phyloP scores from a whole-genome alignment of 1,284 basidiomycete genomes.

The Meripilus lineatus region DNA sequence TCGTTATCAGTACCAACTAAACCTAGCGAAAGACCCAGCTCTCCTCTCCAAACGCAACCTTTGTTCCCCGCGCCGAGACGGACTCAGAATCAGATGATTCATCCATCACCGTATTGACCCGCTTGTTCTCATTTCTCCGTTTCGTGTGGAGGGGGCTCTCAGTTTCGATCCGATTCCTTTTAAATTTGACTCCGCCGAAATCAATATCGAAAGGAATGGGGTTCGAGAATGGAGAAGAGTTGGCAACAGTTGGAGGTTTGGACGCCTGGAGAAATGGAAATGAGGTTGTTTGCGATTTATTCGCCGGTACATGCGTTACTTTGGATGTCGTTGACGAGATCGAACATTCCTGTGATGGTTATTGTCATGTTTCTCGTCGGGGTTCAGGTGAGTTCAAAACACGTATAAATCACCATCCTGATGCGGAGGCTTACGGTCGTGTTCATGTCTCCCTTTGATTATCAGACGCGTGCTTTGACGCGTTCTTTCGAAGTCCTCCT shows the following conservation, averaged over 20 bases:
- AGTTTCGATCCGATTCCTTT: constrained; percentile 58
- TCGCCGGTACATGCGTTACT: constrained; percentile 70
- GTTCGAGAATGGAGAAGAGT: constrained; percentile 38
- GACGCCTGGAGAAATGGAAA: constrained; percentile 70
- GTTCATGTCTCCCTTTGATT: constrained; percentile 4
- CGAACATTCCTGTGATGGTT: constrained; percentile 71
- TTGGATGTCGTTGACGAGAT: constrained; percentile 64
- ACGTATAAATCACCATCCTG: not conserved
- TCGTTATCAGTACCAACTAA: constrained; percentile 61
- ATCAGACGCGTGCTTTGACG: constrained; percentile 46
- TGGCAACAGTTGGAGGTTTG: constrained; percentile 75
- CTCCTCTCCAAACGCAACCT: constrained; percentile 60
- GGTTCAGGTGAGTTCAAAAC: constrained; percentile 46
- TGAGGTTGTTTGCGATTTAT: constrained; percentile 66
- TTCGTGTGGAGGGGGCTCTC: constrained; percentile 46
- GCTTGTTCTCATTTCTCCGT: constrained; percentile 23
- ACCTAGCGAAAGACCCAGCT: constrained; percentile 55
- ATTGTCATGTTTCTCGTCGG: constrained; percentile 60
- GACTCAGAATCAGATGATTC: constrained; percentile 39
- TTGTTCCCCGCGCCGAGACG: constrained; percentile 40
- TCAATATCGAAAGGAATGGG: too few relatives aligned
- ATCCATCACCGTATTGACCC: constrained; percentile 31
- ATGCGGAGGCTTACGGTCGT: not conserved
- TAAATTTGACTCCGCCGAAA: constrained; percentile 54
- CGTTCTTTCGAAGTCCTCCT: constrained; percentile 57